Evolutionary conservation across 176 grass and related monocot species (phyloP).

Genomic region (Dendrocalamus sinicus): DNA sequence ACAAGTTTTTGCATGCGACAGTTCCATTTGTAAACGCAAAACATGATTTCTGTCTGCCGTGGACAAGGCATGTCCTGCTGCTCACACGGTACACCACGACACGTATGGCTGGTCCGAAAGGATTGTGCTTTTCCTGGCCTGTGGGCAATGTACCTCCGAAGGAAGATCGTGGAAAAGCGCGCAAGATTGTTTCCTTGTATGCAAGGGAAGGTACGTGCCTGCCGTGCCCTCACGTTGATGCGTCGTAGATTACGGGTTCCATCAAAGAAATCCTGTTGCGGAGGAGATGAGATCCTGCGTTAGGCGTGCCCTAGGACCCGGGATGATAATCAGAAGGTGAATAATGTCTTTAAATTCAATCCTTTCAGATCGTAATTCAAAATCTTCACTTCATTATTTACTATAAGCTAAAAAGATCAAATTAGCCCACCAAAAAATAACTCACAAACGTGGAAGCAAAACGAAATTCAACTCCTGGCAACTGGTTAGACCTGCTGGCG

Average conservation of each 20-base stretch:
- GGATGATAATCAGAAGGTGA: too few relatives aligned
- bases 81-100: neutral
- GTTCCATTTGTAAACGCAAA: neutral
- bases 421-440: too few relatives aligned
- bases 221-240: neutral
- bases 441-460: too few relatives aligned
- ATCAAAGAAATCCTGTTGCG: neutral
- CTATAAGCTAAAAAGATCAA: too few relatives aligned
- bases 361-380: accelerated
- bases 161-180: neutral
- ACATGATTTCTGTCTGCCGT: neutral
- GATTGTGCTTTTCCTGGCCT: slow-evolving; percentile 17
- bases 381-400: too few relatives aligned
- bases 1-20: neutral
- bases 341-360: too few relatives aligned
- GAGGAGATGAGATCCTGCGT: neutral
- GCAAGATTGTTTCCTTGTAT: slow-evolving; percentile 18
- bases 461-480: too few relatives aligned
- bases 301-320: neutral
- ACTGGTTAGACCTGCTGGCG: too few relatives aligned
- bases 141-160: neutral
- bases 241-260: neutral
- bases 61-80: neutral
- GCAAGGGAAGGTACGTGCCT: neutral
- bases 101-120: neutral